phyloP scores from a whole-genome alignment of 1,284 basidiomycete genomes.

The Austroboletus novae-zelandiae region DNA sequence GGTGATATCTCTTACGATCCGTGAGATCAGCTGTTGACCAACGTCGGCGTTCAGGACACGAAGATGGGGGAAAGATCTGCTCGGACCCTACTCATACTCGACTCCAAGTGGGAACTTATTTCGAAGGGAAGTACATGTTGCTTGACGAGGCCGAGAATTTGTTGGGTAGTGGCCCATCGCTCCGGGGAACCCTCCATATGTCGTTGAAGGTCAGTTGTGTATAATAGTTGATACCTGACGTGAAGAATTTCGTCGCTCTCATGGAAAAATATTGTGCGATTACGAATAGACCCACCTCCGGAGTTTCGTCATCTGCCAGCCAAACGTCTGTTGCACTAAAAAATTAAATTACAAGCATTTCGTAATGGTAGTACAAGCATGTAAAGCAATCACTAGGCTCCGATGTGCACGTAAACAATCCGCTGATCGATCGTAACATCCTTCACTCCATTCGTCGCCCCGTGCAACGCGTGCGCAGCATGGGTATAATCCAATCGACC shows the following conservation, averaged over 20 bases:
- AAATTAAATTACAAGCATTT: no score
- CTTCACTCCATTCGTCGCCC: no score
- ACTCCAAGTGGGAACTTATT: constrained; percentile 17
- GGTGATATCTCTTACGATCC: constrained; percentile 27
- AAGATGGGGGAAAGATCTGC: constrained; percentile 32
- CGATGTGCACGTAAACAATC: no score
- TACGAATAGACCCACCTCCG: constrained; percentile 37
- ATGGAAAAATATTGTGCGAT: constrained; percentile 35
- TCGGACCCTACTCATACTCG: constrained; percentile 6
- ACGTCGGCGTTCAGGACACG: constrained; percentile 31
- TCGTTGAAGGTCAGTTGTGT: constrained; percentile 42
- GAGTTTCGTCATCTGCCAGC: constrained; percentile 11
- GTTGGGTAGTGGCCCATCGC: constrained; percentile 46
- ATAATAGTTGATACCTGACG: constrained; percentile 45
- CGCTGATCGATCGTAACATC: no score
- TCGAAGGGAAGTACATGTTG: constrained; percentile 12
- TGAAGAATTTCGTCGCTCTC: no score
- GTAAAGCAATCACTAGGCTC: no score
- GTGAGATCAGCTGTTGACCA: constrained; percentile 22
- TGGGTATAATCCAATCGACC: no score
- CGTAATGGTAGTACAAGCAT: no score
- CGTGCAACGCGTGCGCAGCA: no score
- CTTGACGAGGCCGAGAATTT: constrained; percentile 35
- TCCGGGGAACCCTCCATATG: constrained; percentile 44
- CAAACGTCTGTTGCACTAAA: neutral